Conservation (phyloP, 179 eudicot genomes). For the Silene vulgaris region DNA sequence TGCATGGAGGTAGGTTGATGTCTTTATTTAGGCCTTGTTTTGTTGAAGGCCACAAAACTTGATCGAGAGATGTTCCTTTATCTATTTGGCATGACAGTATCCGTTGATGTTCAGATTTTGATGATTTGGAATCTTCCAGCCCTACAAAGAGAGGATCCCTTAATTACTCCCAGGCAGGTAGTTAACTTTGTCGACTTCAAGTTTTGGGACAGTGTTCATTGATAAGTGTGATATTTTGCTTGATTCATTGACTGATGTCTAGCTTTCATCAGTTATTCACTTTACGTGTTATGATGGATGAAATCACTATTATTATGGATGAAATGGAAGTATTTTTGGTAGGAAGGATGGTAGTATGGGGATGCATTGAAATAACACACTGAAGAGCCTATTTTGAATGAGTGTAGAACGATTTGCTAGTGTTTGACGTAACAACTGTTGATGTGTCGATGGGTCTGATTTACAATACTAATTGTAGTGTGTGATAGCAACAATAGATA, state of each 20-base stretch:
- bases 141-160: constrained; percentile 43
- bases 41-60: constrained; percentile 2
- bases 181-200: constrained; percentile 15
- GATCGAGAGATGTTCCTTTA: constrained; percentile 1
- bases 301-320: neutral
- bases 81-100: constrained; percentile 20
- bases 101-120: constrained; percentile 46
- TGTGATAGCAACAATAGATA: neutral
- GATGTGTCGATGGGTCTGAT: neutral
- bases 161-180: constrained; percentile 94
- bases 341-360: neutral
- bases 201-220: neutral
- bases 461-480: neutral
- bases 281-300: neutral
- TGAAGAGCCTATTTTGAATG: neutral
- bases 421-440: neutral
- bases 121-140: constrained; percentile 60
- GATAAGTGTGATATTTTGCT: neutral
- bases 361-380: neutral
- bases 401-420: neutral
- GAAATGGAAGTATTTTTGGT: neutral
- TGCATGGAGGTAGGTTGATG: constrained; percentile 56
- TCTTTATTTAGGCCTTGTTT: neutral
- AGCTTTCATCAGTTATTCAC: neutral
- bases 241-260: neutral